Base-by-base conservation (phyloP, 2,329 filamentous ascomycete genomes). In the Cylindrodendrum hubeiense region DNA sequence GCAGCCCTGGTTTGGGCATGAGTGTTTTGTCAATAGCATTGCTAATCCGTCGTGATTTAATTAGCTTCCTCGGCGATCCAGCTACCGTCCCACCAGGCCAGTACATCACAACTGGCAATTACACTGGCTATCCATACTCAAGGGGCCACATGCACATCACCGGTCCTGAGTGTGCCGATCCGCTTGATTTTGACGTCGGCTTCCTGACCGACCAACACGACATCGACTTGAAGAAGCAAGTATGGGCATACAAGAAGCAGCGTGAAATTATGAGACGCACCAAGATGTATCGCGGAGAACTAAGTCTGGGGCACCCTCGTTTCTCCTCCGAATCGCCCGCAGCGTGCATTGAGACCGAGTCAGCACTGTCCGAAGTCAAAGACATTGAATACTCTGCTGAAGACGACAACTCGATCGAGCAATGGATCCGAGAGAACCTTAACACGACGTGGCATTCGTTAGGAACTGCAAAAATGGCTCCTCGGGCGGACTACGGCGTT, bases 181-280 rank as follows among this genome's bases (percentile, higher is more conserved):
- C 80, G 0, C 77, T 85, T 5, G 85, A 89, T 63, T 90, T 91
- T 61, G 82, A 88, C 54, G 79, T 84, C 0, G 89, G 88, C 8
- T 89, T 84, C 75, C 82, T 91, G 33, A 82, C 78, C 5, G 85
- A 90, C 56, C 70, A 78, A 13, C 73, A 87, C 21, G 89, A 91
- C 70, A 76, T 88, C n/a, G 89, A 91, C 71, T 51, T 91, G 39
- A 86, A 87, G 76, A 88, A 86, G 71, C 85, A 89, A 21, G 71
- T 90, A 4, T 91, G 89, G 89, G 84, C 81, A 0, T 92, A 92
- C 80, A 92, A 92, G 77, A 86, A 85, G 70, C 82, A 83, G n/a
- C 87, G 90, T 2, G 89, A 91, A 74, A 85, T 91, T 59, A 81
- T 84, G 50, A 84, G 89, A 3, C 85, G 88, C 5, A 86, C 88